phyloP scores from a whole-genome alignment of 495 filamentous ascomycete genomes.

The Neurospora tetrasperma region DNA sequence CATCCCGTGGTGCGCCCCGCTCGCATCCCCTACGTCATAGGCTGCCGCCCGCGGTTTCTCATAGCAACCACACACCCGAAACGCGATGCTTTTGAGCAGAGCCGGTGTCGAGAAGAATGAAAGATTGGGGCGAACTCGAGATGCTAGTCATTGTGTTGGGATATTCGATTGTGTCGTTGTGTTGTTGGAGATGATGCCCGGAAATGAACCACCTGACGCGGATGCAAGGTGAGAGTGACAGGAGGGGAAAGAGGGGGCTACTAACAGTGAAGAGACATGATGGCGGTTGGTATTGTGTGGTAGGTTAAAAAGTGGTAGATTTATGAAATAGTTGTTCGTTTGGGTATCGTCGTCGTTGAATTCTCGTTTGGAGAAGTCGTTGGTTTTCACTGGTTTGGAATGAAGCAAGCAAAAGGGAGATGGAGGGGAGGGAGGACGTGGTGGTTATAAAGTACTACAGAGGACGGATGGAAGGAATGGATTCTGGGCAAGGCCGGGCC shows the following conservation, averaged over 20 bases:
- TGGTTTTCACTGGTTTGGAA: conserved; percentile 4
- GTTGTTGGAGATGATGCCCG: neutral
- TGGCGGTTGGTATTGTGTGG: conserved; percentile 16
- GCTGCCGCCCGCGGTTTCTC: neutral
- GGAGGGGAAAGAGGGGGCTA: conserved; percentile 6
- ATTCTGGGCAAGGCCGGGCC: neutral
- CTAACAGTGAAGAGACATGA: conserved; percentile 52
- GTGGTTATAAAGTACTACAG: conserved; percentile 10
- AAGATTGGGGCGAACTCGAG: neutral
- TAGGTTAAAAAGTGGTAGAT: too few species aligned
- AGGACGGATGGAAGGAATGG: conserved; percentile 1
- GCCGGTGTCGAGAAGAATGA: neutral
- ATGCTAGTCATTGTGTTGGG: neutral
- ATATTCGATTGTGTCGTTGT: neutral
- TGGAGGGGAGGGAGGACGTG: conserved; percentile 1
- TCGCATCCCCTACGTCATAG: neutral
- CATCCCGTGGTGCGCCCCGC: neutral
- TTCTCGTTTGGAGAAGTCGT: neutral
- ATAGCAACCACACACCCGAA: neutral
- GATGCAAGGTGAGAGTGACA: neutral
- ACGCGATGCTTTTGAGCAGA: neutral
- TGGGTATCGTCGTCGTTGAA: neutral
- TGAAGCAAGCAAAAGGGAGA: conserved; percentile 2
- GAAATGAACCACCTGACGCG: neutral
- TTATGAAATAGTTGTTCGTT: neutral